Evolutionary conservation across 164 flowering plant genomes (phyloP).

Genomic region (Platanus orientalis): DNA sequence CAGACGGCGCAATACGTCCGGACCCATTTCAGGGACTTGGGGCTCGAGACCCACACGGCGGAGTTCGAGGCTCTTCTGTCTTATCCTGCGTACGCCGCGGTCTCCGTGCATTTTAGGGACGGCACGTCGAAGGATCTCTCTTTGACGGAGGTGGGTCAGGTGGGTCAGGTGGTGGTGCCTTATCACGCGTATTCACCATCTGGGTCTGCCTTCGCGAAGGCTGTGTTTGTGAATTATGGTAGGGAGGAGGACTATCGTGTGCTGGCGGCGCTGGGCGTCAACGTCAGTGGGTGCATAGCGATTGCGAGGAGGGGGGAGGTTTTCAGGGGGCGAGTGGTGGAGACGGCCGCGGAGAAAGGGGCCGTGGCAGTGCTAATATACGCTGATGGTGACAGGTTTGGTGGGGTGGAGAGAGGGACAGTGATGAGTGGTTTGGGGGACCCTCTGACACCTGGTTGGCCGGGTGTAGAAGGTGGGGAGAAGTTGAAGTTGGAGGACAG

Average conservation of each 20-base stretch:
- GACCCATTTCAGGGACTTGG: conserved; percentile 37
- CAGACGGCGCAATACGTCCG: conserved; percentile 38
- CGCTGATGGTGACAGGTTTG: conserved; percentile 33
- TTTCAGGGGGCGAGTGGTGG: conserved; percentile 54
- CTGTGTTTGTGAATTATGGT: conserved; percentile 69
- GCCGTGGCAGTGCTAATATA: conserved; percentile 66
- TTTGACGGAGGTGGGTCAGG: conserved; percentile 24
- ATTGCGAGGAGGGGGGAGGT: conserved; percentile 54
- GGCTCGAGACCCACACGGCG: conserved; percentile 38
- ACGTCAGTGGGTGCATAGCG: conserved; percentile 60
- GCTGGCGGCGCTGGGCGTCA: conserved; percentile 51
- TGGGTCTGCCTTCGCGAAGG: conserved; percentile 46
- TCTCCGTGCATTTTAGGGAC: conserved; percentile 41
- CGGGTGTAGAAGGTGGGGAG: conserved; percentile 62
- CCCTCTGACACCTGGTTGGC: conserved; percentile 90
- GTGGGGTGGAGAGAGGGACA: conserved; percentile 76
- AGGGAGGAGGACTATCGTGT: conserved; percentile 57
- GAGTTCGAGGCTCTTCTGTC: conserved; percentile 58
- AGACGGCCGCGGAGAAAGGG: conserved; percentile 55
- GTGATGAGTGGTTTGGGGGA: conserved; percentile 84
- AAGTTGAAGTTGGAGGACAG: conserved; percentile 39
- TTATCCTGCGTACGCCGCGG: conserved; percentile 50
- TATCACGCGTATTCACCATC: conserved; percentile 94
- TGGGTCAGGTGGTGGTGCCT: conserved; percentile 38
- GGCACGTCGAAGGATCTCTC: conserved; percentile 25